Conservation (phyloP, 495 filamentous ascomycete genomes). For the Aspergillus sclerotiicarbonarius region DNA sequence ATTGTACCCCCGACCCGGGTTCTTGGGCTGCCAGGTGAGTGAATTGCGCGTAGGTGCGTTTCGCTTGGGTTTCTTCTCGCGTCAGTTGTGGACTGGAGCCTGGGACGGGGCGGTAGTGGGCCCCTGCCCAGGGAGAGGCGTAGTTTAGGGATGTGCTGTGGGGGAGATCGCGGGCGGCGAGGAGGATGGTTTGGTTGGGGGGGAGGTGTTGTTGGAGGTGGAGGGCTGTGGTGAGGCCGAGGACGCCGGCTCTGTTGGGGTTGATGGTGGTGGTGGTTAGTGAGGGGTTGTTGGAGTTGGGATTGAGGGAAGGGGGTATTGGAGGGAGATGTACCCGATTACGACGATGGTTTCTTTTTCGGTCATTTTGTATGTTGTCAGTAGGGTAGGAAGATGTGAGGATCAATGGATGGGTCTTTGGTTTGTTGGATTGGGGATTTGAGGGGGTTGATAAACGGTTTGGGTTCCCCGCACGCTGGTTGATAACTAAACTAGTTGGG, state of each 20-base stretch:
- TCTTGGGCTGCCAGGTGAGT: slow-evolving; percentile 34
- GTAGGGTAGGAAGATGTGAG: not conserved
- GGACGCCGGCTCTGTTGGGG: slow-evolving; percentile 52
- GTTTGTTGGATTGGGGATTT: not conserved
- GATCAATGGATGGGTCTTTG: not conserved
- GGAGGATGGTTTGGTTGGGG: slow-evolving; percentile 42
- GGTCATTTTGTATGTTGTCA: slow-evolving; percentile 19
- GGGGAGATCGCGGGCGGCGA: slow-evolving; percentile 59
- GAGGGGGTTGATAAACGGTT: not conserved
- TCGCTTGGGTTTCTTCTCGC: slow-evolving; percentile 50
- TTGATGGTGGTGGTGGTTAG: slow-evolving; percentile 2
- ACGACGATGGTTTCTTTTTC: slow-evolving; percentile 42
- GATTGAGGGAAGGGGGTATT: not conserved
- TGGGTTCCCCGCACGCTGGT: not conserved
- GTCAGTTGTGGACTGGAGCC: slow-evolving; percentile 37
- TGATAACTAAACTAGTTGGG: too few species aligned
- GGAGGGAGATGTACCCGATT: slow-evolving; percentile 38
- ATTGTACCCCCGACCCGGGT: slow-evolving; percentile 52
- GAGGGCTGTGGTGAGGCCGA: slow-evolving; percentile 54
- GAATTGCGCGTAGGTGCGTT: slow-evolving; percentile 52
- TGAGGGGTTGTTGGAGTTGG: not conserved
- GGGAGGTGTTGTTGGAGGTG: slow-evolving; percentile 42
- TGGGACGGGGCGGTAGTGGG: slow-evolving; percentile 57
- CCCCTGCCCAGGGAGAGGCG: slow-evolving; percentile 65
- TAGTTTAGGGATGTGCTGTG: slow-evolving; percentile 54